Evolutionary conservation across 371 early-diverging fungal genomes (phyloP), one percentile per base, ranked within the genome.

Genomic region (Choanephora cucurbitarum): DNA sequence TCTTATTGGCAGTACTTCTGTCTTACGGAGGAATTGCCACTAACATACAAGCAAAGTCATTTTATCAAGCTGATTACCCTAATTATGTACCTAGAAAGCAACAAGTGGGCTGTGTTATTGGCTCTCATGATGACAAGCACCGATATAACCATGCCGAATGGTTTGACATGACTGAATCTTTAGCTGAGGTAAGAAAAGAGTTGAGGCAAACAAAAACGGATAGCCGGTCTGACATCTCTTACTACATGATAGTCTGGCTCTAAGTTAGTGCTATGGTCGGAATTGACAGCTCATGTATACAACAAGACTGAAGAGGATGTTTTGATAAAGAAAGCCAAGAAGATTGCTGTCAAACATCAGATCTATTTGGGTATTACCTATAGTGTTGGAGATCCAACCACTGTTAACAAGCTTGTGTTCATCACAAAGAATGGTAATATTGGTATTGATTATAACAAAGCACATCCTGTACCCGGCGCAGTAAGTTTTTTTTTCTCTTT

Each of bases 391-490:
- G 61, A 49, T 0, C 58, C 68, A 5, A 31, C 64, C 10, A 37
- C 19, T 15, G 56, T 70, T 49, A 83, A 84, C 57, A 79, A 76
- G 49, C 67, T 79, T 37, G 72, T 73, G 0, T 52, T 84, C 0
- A 57, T 82, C 37, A 71, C 70, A 11, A 75, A 78, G n/a, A 44
- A 62, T 10, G 84, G 84, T 1, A 56, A 76, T 0, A 60, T 82
- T 13, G 62, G 62, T 10, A 70, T 82, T 31, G 62, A 78, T 23
- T 84, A 82, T 56, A 73, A 72, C 24, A 84, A 84, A 46, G 74
- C 81, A 0, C 60, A 82, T 49, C 84, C 84, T 19, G 81, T 83
- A 5, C 73, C 82, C 33, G 62, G 67, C 13, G 76, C 77, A 28
- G 72, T 73, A 47, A 63, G 49, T 7, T 34, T 14, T n/a, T n/a